Conservation (phyloP, 148 eudicot genomes). For the Chenopodium album region DNA sequence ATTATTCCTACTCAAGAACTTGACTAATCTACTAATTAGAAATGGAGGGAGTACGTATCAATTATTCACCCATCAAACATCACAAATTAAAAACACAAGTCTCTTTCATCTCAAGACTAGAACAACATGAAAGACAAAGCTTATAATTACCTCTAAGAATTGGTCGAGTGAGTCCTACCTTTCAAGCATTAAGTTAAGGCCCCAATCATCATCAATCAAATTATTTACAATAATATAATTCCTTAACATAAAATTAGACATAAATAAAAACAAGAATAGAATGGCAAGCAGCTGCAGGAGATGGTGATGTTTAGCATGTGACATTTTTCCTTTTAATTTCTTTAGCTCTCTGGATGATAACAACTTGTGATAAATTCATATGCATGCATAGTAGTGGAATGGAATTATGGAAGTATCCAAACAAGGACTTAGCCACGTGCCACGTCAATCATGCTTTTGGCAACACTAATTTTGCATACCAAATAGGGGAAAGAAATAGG, state of each 20-base stretch:
- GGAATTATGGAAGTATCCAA: background rate
- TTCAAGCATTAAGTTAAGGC: background rate
- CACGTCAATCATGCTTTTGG: background rate
- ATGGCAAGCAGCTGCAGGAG: background rate
- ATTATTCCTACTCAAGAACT: no score
- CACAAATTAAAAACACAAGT: background rate
- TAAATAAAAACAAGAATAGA: background rate
- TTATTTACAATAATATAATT: no score
- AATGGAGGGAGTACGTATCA: no score
- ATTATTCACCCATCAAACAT: background rate
- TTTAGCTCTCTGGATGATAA: background rate
- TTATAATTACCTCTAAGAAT: background rate
- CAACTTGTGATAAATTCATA: background rate
- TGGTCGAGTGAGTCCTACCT: background rate
- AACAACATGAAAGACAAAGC: slow-evolving; percentile 5
- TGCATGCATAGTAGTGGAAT: background rate
- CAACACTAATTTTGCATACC: background rate
- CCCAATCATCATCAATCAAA: background rate
- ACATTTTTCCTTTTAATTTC: background rate
- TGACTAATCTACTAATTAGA: no score
- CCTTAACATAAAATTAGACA: background rate
- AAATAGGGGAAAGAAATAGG: background rate
- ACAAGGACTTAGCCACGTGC: background rate
- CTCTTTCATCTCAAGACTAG: background rate
- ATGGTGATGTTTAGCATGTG: background rate